These are phyloP conservation scores for Sicyos baderoa DNA, from an alignment of 306 rosid species.

Conservation along the genomic window DNA sequence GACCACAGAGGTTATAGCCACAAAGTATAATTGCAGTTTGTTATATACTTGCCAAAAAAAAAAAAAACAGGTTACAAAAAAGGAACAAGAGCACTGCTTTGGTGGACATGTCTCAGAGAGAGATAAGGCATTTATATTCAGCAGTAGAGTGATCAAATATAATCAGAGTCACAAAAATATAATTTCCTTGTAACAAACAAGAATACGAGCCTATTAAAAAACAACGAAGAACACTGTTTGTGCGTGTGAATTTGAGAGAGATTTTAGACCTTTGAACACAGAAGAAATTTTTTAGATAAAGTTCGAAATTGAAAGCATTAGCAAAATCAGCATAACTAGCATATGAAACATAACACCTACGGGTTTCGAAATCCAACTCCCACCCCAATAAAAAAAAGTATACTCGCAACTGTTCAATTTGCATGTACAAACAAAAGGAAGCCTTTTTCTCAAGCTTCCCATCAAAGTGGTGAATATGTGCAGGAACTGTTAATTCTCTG, in stretches of 20 bases:
- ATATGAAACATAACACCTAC: background rate
- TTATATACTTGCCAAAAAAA: background rate
- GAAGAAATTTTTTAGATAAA: background rate
- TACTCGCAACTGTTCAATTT: background rate
- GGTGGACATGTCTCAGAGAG: background rate
- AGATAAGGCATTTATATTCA: background rate
- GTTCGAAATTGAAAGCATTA: no score
- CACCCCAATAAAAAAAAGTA: background rate
- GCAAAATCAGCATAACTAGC: no score
- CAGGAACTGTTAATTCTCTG: background rate
- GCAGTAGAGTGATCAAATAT: background rate
- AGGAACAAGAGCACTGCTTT: background rate
- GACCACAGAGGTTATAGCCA: constrained; percentile 17
- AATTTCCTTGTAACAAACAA: background rate
- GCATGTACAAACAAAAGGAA: background rate
- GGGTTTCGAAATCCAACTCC: background rate
- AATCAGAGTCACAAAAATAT: background rate
- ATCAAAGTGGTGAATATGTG: background rate
- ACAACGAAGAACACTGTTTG: background rate
- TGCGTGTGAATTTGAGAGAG: background rate
- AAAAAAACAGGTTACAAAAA: background rate
- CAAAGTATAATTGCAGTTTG: constrained; percentile 13
- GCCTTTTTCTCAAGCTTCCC: background rate
- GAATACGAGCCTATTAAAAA: background rate
- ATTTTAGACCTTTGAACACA: background rate